Percentiles rank a stretch among this genome's conserved stretches.
Conservation (phyloP, 1,284 basidiomycete species). For the Tylopilus sp. region DNA sequence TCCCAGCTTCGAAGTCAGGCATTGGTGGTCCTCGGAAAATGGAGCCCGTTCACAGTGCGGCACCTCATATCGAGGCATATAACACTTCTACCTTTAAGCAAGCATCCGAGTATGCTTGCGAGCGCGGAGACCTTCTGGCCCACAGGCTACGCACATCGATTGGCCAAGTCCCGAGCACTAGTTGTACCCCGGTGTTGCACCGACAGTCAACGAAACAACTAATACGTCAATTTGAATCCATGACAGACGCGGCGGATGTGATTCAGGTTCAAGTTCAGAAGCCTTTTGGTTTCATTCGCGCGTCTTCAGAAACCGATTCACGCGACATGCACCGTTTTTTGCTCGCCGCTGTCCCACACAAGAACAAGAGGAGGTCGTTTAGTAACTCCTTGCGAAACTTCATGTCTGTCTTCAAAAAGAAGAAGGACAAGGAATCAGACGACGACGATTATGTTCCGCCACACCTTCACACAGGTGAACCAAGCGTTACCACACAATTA, state of each 20-base stretch:
- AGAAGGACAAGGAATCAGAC: slow-evolving; percentile 38
- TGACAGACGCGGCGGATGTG: slow-evolving; percentile 20
- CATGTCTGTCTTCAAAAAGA: slow-evolving; percentile 63
- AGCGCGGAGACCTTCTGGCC: not conserved
- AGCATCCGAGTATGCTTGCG: not conserved
- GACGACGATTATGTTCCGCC: slow-evolving; percentile 21
- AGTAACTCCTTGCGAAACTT: slow-evolving; percentile 66
- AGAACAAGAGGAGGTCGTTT: slow-evolving; percentile 49
- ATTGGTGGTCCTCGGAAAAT: slow-evolving; percentile 29
- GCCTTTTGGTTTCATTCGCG: slow-evolving; percentile 9
- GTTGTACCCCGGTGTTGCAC: slow-evolving; percentile 17
- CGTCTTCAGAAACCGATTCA: slow-evolving; percentile 14
- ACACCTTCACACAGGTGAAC: slow-evolving; percentile 7
- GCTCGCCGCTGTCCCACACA: slow-evolving; percentile 22
- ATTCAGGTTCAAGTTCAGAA: slow-evolving; percentile 9
- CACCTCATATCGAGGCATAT: not conserved
- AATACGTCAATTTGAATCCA: slow-evolving; percentile 46
- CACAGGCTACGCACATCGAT: slow-evolving; percentile 1
- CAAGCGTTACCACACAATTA: not conserved
- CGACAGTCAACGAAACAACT: slow-evolving; percentile 39
- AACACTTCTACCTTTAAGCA: not conserved
- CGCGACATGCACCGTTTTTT: slow-evolving; percentile 13
- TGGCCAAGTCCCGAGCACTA: not conserved
- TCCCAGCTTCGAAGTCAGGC: slow-evolving; percentile 16
- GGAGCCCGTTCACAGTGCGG: slow-evolving; percentile 2